These are phyloP conservation scores for Melaleuca quinquenervia DNA, from an alignment of 345 rosid species.

Conservation along the genomic window DNA sequence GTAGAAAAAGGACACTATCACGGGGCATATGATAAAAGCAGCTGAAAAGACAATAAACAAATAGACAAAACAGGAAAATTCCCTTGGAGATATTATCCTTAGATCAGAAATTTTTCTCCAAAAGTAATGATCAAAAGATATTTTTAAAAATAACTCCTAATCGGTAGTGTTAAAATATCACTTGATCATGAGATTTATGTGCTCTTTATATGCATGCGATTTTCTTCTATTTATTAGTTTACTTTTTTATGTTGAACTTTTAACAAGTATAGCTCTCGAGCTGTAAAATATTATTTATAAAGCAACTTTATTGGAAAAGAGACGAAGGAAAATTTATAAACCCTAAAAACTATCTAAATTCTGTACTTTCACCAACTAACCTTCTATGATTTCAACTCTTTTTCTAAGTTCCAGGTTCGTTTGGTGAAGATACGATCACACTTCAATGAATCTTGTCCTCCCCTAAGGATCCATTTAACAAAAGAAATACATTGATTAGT, in stretches of 20 bases:
- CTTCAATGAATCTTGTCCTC: neutral
- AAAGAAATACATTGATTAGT: neutral
- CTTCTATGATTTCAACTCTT: neutral
- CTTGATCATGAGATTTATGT: neutral
- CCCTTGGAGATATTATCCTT: neutral
- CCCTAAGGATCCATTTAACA: neutral
- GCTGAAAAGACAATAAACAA: neutral
- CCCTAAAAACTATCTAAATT: neutral
- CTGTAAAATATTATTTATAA: neutral
- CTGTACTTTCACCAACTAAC: neutral
- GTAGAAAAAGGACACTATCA: neutral
- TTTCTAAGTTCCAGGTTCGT: neutral
- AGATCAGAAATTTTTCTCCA: neutral
- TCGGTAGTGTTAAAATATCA: neutral
- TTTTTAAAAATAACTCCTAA: neutral
- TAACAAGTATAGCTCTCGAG: too few species aligned
- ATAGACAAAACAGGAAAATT: neutral
- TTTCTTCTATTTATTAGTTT: neutral
- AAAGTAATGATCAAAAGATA: neutral
- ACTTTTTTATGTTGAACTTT: neutral
- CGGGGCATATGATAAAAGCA: neutral
- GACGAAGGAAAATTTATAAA: neutral
- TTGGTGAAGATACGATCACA: neutral
- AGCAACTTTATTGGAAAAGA: neutral
- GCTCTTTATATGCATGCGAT: fast-evolving